Percentiles rank a stretch among this genome's conserved stretches.
Conservation (phyloP, 306 rosid species). For the Carpinus fangiana region DNA sequence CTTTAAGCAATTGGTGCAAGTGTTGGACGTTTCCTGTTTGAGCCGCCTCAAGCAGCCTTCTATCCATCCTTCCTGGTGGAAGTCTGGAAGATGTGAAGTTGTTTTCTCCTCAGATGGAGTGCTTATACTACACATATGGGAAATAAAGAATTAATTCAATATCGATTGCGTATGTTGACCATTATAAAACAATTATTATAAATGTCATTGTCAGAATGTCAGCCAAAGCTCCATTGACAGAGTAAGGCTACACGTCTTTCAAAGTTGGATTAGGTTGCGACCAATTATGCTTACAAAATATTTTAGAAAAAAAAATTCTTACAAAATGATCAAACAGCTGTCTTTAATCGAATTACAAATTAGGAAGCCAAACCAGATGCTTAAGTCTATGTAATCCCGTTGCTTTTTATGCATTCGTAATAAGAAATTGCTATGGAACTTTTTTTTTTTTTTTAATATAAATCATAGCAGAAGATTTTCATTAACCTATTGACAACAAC, state of each 20-base stretch:
- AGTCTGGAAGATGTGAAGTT: background rate
- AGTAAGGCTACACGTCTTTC: too few relatives aligned
- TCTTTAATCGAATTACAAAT: background rate
- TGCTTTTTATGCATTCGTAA: background rate
- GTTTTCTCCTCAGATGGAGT: background rate
- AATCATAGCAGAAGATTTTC: background rate
- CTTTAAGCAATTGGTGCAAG: slow-evolving; percentile 13
- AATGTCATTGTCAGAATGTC: too few relatives aligned
- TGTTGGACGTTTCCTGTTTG: slow-evolving; percentile 11
- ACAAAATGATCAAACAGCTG: background rate
- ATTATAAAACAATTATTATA: too few relatives aligned
- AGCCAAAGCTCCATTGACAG: too few relatives aligned
- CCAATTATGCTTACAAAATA: too few relatives aligned
- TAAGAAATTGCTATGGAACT: background rate
- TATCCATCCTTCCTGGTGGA: slow-evolving; percentile 12
- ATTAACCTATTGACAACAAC: background rate
- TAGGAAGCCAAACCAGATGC: background rate
- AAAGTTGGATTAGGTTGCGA: too few relatives aligned
- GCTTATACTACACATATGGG: too few relatives aligned
- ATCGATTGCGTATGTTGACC: too few relatives aligned
- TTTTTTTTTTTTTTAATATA: slow-evolving; percentile 5
- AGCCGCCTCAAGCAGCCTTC: slow-evolving; percentile 18
- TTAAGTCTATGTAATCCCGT: background rate
- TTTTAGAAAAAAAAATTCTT: too few relatives aligned
- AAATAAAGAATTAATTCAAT: too few relatives aligned